Conservation (phyloP, 306 rosid species). For the Hippophae tibetana region DNA sequence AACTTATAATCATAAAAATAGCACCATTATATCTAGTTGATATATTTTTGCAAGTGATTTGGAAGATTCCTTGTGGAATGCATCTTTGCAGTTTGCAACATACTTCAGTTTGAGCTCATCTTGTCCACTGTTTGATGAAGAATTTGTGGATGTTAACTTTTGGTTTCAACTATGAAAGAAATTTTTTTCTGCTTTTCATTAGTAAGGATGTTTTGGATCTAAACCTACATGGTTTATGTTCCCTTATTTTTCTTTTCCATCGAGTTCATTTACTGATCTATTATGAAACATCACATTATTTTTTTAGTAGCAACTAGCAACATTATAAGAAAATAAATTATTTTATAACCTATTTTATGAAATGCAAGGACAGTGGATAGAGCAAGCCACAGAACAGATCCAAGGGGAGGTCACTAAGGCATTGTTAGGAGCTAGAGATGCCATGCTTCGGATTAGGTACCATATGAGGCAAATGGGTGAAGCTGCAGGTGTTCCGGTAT, state of each 20-base stretch:
- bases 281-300: too few relatives aligned
- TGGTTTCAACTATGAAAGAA: too few relatives aligned
- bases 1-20: too few relatives aligned
- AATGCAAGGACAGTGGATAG: constrained; percentile 62
- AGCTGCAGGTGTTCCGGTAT: constrained; percentile 95
- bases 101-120: not conserved
- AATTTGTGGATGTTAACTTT: too few relatives aligned
- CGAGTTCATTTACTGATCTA: too few relatives aligned
- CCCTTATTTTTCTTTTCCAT: too few relatives aligned
- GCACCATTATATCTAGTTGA: too few relatives aligned
- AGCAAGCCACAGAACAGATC: constrained; percentile 54
- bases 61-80: not conserved
- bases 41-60: too few relatives aligned
- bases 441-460: constrained; percentile 68
- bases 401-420: constrained; percentile 51
- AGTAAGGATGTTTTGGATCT: too few relatives aligned
- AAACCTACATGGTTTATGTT: too few relatives aligned
- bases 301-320: too few relatives aligned
- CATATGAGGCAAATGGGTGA: constrained; percentile 80
- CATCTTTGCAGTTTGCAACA: not conserved
- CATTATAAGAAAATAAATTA: not conserved
- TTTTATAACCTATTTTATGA: constrained; percentile 21
- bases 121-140: not conserved
- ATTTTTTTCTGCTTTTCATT: too few relatives aligned
- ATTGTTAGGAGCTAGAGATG: constrained; percentile 70